These are phyloP conservation scores for Alternaria angustiovoidea DNA, from an alignment of 2,329 filamentous ascomycete species.

Conservation along the genomic window DNA sequence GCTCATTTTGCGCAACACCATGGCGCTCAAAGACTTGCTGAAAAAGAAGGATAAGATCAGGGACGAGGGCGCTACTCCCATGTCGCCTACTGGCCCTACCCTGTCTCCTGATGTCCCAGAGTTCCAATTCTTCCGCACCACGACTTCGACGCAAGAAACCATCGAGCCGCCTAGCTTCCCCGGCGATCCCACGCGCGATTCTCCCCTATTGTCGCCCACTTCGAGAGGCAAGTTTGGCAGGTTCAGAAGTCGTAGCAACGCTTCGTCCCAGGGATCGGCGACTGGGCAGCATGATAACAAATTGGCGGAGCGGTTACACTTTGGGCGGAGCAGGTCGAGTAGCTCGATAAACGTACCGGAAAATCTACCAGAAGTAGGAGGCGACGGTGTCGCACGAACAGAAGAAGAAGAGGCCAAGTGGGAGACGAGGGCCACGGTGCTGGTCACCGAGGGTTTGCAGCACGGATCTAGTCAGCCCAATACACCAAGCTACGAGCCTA, in stretches of 20 bases:
- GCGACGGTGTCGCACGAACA: constrained; percentile 52
- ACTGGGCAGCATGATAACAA: constrained; percentile 41
- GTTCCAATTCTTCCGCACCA: constrained; percentile 85
- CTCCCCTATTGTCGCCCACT: constrained; percentile 38
- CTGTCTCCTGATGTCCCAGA: constrained; percentile 56
- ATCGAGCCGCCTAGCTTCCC: constrained; percentile 72
- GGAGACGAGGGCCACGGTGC: constrained; percentile 91
- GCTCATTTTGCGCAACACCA: constrained; percentile 47
- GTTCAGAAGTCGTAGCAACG: constrained; percentile 48
- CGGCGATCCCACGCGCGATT: constrained; percentile 49
- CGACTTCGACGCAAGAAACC: constrained; percentile 80
- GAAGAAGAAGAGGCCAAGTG: constrained; percentile 70
- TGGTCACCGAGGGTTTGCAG: constrained; percentile 69
- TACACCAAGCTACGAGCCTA: constrained; percentile 38
- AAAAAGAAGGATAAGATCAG: constrained; percentile 69
- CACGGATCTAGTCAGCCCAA: constrained; percentile 39
- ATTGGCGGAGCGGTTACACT: constrained; percentile 75
- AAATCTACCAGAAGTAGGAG: constrained; percentile 78
- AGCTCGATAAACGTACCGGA: constrained; percentile 78
- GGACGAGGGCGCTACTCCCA: constrained; percentile 50
- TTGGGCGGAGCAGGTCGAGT: constrained; percentile 62
- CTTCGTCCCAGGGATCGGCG: constrained; percentile 28
- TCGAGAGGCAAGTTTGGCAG: constrained; percentile 38
- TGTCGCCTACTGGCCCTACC: constrained; percentile 28
- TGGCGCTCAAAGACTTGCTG: constrained; percentile 68